Evolutionary conservation across 441 rosid species (phyloP).

Genomic region (Mallotus japonicus): DNA sequence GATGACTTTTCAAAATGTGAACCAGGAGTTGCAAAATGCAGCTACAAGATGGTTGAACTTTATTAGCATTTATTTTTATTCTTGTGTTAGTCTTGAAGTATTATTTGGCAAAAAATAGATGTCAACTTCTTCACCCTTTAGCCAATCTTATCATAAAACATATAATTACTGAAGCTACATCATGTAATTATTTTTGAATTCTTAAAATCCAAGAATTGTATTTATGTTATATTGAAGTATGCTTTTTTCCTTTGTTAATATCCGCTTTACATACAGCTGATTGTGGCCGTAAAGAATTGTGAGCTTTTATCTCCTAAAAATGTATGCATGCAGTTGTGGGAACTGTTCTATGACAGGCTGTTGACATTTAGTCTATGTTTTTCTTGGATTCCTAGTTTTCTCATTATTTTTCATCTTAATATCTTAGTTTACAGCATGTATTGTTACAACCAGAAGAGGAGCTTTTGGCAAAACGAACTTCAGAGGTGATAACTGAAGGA

Average conservation of each 20-base stretch:
- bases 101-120: not conserved
- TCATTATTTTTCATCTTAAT: slow-evolving; percentile 15
- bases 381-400: slow-evolving; percentile 16
- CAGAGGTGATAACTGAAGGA: slow-evolving; percentile 53
- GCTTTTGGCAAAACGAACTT: slow-evolving; percentile 53
- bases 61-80: not conserved
- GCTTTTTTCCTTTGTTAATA: not conserved
- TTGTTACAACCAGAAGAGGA: slow-evolving; percentile 92
- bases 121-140: not conserved
- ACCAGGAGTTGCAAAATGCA: not conserved
- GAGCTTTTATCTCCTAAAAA: not conserved
- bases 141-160: not conserved
- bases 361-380: not conserved
- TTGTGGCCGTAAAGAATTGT: not conserved
- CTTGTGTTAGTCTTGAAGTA: not conserved
- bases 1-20: not conserved
- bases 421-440: slow-evolving; percentile 55
- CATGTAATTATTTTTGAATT: not conserved
- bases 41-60: not conserved
- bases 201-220: not conserved
- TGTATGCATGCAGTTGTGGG: not conserved
- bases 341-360: slow-evolving; percentile 4
- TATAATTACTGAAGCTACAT: slow-evolving; percentile 5
- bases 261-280: not conserved
- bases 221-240: not conserved